Evolutionary conservation across 1,284 basidiomycete species (phyloP).

Genomic region (Sphaerobolus stellatus): DNA sequence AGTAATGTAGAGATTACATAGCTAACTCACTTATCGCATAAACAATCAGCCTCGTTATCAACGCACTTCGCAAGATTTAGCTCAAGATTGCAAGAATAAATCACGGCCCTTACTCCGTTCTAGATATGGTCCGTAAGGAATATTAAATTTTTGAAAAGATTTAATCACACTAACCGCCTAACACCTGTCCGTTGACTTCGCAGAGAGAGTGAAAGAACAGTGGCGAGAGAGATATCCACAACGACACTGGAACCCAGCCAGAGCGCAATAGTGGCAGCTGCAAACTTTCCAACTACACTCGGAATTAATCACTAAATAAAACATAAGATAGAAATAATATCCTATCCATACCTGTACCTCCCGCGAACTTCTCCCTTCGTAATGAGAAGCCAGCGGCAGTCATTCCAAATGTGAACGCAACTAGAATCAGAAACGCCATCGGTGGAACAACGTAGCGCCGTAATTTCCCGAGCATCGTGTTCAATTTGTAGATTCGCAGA

Average conservation of each 20-base stretch:
- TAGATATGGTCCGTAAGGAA: too few relatives aligned
- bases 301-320: too few relatives aligned
- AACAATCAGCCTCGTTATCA: not conserved
- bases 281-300: too few relatives aligned
- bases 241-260: not conserved
- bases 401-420: not conserved
- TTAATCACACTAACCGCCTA: too few relatives aligned
- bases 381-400: not conserved
- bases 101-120: not conserved
- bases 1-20: not conserved
- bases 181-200: not conserved
- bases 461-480: not conserved
- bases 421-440: not conserved
- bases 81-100: not conserved
- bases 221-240: not conserved
- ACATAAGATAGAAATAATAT: too few relatives aligned
- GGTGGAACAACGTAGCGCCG: not conserved
- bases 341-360: too few relatives aligned
- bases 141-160: too few relatives aligned
- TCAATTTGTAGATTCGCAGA: not conserved
- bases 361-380: not conserved
- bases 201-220: not conserved
- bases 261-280: too few relatives aligned
- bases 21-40: not conserved
- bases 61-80: not conserved